These are phyloP conservation scores for Geosmithia putterillii DNA, from an alignment of 2,329 filamentous ascomycete species.

Conservation along the genomic window DNA sequence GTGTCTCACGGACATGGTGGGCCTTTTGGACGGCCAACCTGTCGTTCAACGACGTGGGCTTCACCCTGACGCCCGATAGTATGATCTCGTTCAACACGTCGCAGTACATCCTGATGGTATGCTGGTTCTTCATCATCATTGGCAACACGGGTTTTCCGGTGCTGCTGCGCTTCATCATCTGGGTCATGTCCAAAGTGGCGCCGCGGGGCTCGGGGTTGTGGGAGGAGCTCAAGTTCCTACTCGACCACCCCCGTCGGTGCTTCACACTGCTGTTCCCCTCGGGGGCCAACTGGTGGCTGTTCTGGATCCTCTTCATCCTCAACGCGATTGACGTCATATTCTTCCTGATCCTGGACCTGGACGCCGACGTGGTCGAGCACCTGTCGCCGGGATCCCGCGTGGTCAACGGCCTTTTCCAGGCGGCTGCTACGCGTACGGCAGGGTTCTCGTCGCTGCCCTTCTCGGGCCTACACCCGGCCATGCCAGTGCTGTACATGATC, in stretches of 20 bases:
- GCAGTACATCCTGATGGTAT: slow-evolving; percentile 61
- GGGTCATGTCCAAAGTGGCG: slow-evolving; percentile 58
- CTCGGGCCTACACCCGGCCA: slow-evolving; percentile 68
- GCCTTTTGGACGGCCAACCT: slow-evolving; percentile 80
- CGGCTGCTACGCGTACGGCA: slow-evolving; percentile 77
- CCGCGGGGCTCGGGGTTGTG: slow-evolving; percentile 58
- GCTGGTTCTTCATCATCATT: slow-evolving; percentile 81
- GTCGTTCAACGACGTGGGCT: slow-evolving; percentile 90
- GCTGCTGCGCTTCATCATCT: slow-evolving; percentile 89
- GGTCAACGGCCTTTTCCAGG: slow-evolving; percentile 82
- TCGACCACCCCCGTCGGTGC: slow-evolving; percentile 90
- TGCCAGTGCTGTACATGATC: slow-evolving; percentile 87
- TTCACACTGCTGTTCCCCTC: slow-evolving; percentile 91
- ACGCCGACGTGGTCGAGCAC: slow-evolving; percentile 53
- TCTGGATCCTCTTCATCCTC: slow-evolving; percentile 68
- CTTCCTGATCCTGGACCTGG: slow-evolving; percentile 83
- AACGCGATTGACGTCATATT: slow-evolving; percentile 81
- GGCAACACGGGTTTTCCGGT: slow-evolving; percentile 94
- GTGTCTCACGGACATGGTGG: slow-evolving; percentile 72
- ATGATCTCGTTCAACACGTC: slow-evolving; percentile 82
- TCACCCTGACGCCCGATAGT: slow-evolving; percentile 82
- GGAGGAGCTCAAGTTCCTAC: slow-evolving; percentile 81
- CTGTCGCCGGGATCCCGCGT: slow-evolving; percentile 65
- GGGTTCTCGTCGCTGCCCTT: slow-evolving; percentile 79
- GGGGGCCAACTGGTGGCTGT: slow-evolving; percentile 89